A percentile compares a stretch with the other conserved stretches of the same genome.
phyloP scores from a whole-genome alignment of 148 eudicot species.

The Rhododendron kiyosumense region DNA sequence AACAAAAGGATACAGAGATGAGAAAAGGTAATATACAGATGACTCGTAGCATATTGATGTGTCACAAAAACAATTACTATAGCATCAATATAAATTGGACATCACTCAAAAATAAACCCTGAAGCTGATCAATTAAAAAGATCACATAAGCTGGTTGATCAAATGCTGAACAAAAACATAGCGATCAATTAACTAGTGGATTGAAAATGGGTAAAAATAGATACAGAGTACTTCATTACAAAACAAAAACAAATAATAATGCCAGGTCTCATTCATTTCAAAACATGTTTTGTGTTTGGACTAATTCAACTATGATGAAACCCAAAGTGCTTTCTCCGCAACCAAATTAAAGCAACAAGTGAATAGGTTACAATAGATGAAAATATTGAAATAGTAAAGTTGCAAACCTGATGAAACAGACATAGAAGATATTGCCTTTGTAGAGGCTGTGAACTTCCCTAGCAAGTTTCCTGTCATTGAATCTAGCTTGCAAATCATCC shows the following conservation, averaged over 20 bases:
- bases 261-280: background rate
- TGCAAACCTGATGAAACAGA: conserved; percentile 78
- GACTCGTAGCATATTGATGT: background rate
- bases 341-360: background rate
- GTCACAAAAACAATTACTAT: background rate
- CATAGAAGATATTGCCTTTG: conserved; percentile 74
- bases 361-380: background rate
- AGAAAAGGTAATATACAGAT: background rate
- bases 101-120: background rate
- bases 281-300: background rate
- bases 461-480: conserved; percentile 66
- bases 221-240: background rate
- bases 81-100: background rate
- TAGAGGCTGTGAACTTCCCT: conserved; percentile 74
- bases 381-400: background rate
- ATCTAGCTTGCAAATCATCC: conserved; percentile 80
- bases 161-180: background rate
- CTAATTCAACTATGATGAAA: background rate
- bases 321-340: background rate
- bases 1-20: background rate
- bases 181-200: background rate
- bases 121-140: background rate
- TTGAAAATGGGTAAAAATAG: background rate
- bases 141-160: background rate
- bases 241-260: background rate